These are phyloP conservation scores for Termitomyces sp. DNA, from an alignment of 768 basidiomycete genomes.

Conservation along the genomic window DNA sequence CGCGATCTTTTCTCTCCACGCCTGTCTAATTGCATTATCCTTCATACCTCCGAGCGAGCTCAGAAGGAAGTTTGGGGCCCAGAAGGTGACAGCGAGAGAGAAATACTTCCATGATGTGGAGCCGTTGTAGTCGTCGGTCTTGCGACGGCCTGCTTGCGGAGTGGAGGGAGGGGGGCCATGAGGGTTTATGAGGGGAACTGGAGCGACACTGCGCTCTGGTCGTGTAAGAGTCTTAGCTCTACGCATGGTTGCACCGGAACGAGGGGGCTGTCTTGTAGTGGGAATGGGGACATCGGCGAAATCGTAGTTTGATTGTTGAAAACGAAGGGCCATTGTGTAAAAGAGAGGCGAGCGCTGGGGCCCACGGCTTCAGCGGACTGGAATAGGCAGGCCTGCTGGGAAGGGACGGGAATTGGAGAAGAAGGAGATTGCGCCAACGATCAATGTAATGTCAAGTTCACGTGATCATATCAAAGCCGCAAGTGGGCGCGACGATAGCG, in stretches of 20 bases:
- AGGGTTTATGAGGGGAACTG: slow-evolving; percentile 91
- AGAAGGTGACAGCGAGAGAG: slow-evolving; percentile 78
- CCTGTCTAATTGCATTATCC: slow-evolving; percentile 75
- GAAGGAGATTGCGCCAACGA: slow-evolving; percentile 7
- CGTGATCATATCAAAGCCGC: slow-evolving; percentile 11
- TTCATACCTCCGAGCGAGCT: slow-evolving; percentile 73
- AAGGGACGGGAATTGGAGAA: slow-evolving; percentile 4
- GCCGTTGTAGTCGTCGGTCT: slow-evolving; percentile 36
- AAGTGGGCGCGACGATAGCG: no score
- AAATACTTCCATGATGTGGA: slow-evolving; percentile 77
- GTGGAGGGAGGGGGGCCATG: slow-evolving; percentile 40
- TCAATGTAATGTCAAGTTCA: slow-evolving; percentile 9
- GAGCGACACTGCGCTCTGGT: slow-evolving; percentile 92
- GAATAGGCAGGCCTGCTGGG: slow-evolving; percentile 24
- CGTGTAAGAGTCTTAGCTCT: slow-evolving; percentile 95
- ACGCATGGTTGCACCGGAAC: slow-evolving; percentile 60
- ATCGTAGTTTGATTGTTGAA: slow-evolving; percentile 45
- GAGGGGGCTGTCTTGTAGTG: slow-evolving; percentile 52
- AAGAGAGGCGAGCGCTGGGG: slow-evolving; percentile 17
- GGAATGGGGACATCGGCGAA: slow-evolving; percentile 67
- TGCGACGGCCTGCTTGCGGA: slow-evolving; percentile 24
- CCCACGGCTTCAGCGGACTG: slow-evolving; percentile 12
- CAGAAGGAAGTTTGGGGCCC: slow-evolving; percentile 83
- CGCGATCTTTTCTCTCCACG: slow-evolving; percentile 97
- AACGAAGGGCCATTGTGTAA: slow-evolving; percentile 51